Evolutionary conservation across 768 basidiomycete genomes (phyloP), one percentile per base, ranked within the genome.

Genomic region (Pleurotus platypus): DNA sequence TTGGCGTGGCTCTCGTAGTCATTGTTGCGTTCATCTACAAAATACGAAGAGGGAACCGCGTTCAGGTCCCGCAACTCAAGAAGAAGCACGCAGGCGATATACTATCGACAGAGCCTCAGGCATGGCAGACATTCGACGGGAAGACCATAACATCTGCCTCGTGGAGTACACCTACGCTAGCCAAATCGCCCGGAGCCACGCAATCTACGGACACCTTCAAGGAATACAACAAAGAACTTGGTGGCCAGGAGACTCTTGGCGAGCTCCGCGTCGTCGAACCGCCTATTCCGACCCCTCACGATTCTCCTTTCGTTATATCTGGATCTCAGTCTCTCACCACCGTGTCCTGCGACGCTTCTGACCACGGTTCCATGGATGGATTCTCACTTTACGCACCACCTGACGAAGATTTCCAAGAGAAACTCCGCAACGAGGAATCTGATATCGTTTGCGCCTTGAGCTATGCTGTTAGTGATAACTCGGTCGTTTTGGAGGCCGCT

Each of bases 401-500:
- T 5, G 20, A 20, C 16, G 60, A 60, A 49, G 46, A 56, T 43
- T 69, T 67, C 50, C 64, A 64, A 46, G 53, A 60, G 24, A 65
- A 62, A 7, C 62, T 69, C 12, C 62, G 62, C 16, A 57, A 57
- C 12, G 70, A 72, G 60, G 70, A 70, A 62, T 58, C 58, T 26
- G 66, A 69, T 47, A 68, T 71, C 42, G 61, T 64, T 8, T 58
- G 63, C 53, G 66, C 70, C 12, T 56, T 68, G 37, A 58, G 38
- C 43, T 42, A 54, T 26, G 51, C 39, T 30, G 39, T n/a, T 13
- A 50, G 49, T 20, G 24, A 22, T 8, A 35, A 16, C 26, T 27
- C n/a, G 5, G n/a, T 50, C 8, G 30, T 35, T 35, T 11, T 35
- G 11, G 30, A 11, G 11, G 30, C 30, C 9, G 9, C 30, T 9